Evolutionary conservation across 164 flowering plant species (phyloP).

Genomic region (Magnolia sinica): DNA sequence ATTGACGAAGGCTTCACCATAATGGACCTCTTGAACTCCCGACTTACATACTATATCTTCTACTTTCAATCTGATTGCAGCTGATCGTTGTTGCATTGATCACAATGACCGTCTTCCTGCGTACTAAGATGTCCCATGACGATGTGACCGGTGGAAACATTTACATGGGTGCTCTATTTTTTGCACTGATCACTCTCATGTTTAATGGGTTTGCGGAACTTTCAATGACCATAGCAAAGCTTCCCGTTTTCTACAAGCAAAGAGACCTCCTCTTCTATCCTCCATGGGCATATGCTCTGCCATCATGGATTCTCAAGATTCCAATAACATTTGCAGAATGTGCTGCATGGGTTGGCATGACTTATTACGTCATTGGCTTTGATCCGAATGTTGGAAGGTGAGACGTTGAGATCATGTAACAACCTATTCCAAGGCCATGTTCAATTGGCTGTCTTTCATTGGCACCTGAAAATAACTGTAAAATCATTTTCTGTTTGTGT

Average conservation of each 20-base stretch:
- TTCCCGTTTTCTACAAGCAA: constrained; percentile 69
- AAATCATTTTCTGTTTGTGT: background rate
- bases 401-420: background rate
- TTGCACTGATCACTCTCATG: constrained; percentile 17
- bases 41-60: background rate
- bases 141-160: constrained; percentile 35
- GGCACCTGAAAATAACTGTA: background rate
- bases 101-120: constrained; percentile 32
- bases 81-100: constrained; percentile 28
- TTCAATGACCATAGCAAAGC: constrained; percentile 35
- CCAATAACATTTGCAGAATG: constrained; percentile 40
- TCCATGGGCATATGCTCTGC: constrained; percentile 56
- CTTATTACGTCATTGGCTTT: constrained; percentile 42
- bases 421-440: constrained; percentile 1
- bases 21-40: background rate
- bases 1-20: no score
- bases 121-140: constrained; percentile 26
- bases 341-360: constrained; percentile 29
- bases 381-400: constrained; percentile 44
- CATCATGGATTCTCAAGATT: constrained; percentile 36
- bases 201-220: constrained; percentile 51
- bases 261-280: constrained; percentile 54
- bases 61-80: constrained; percentile 19
- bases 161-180: constrained; percentile 45
- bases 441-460: background rate